Conservation (phyloP, 345 rosid genomes). For the Alliaria petiolata region DNA sequence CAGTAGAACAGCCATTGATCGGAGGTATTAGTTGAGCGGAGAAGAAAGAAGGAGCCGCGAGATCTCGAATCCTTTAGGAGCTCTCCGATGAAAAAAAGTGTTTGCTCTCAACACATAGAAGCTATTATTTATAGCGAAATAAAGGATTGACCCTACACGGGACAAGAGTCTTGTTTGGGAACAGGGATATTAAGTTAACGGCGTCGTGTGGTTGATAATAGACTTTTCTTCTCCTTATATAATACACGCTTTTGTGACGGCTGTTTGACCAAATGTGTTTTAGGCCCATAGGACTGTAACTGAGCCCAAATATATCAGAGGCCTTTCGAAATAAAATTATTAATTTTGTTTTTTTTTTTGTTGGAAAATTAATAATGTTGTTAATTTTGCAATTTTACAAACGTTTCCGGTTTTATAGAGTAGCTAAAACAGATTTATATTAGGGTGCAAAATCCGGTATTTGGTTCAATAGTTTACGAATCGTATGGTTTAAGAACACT, state of each 20-base stretch:
- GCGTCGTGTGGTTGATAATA: neutral
- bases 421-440: neutral
- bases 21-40: neutral
- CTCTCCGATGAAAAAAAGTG: conserved; percentile 19
- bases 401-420: neutral
- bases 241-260: neutral
- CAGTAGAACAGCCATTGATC: conserved; percentile 3
- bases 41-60: conserved; percentile 10
- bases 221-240: neutral
- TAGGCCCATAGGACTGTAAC: neutral
- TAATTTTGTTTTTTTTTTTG: too few species aligned
- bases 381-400: too few species aligned
- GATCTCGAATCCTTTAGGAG: conserved; percentile 9
- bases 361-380: too few species aligned
- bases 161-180: conserved; percentile 20
- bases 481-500: neutral
- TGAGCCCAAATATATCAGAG: neutral
- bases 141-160: conserved; percentile 6
- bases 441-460: neutral
- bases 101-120: neutral
- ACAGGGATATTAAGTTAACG: neutral
- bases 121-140: conserved; percentile 16
- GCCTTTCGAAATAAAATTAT: neutral
- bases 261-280: neutral
- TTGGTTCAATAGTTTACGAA: neutral